Conservation (phyloP, 352 stramenopile genomes). For the Globisporangium carolinianum region DNA sequence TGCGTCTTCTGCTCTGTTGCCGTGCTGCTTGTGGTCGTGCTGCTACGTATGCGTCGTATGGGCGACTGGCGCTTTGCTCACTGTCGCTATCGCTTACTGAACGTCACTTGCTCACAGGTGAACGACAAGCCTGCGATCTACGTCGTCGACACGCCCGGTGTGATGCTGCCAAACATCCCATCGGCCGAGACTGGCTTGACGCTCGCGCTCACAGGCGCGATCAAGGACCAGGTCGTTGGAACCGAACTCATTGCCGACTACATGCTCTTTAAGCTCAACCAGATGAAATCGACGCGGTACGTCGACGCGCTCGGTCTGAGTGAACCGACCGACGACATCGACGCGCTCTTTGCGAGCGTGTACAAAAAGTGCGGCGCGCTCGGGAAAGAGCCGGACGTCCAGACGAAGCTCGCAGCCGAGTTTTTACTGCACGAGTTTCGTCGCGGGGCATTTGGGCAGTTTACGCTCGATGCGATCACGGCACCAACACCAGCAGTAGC, state of each 20-base stretch:
- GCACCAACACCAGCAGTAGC: not conserved
- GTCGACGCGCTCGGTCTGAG: constrained; percentile 62
- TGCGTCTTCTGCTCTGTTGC: constrained; percentile 5
- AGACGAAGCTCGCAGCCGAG: constrained; percentile 54
- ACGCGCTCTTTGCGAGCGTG: constrained; percentile 52
- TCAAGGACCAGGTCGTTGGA: constrained; percentile 84
- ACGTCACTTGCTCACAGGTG: constrained; percentile 25
- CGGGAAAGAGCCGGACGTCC: constrained; percentile 73
- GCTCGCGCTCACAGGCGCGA: constrained; percentile 76
- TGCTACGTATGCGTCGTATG: not conserved
- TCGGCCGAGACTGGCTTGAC: constrained; percentile 77
- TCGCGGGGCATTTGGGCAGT: constrained; percentile 69
- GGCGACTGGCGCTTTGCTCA: too few relatives aligned
- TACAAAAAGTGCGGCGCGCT: constrained; percentile 64
- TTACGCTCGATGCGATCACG: constrained; percentile 65
- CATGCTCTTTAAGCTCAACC: constrained; percentile 85
- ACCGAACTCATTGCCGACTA: constrained; percentile 86
- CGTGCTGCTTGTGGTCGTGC: not conserved
- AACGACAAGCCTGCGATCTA: constrained; percentile 85
- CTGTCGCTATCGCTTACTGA: too few relatives aligned
- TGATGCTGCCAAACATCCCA: constrained; percentile 84
- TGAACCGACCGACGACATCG: constrained; percentile 68
- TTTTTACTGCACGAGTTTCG: constrained; percentile 75
- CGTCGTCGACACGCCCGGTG: constrained; percentile 84
- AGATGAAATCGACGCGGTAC: constrained; percentile 71